phyloP scores from a whole-genome alignment of 2,329 filamentous ascomycete genomes.

The Chalara sp. region DNA sequence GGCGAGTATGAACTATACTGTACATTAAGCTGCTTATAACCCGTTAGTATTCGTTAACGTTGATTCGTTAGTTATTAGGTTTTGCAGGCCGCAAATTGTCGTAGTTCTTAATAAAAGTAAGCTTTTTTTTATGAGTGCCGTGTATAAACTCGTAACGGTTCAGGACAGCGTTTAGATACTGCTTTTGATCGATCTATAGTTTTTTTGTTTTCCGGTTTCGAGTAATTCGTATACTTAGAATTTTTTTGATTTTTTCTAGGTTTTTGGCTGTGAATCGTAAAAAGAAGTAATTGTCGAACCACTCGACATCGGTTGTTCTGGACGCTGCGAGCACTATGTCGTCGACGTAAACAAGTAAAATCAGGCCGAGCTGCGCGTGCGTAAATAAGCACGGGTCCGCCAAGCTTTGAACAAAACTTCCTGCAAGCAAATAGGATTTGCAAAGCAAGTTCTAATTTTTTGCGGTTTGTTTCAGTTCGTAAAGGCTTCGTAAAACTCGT shows the following conservation, averaged over 20 bases:
- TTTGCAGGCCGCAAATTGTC: no score
- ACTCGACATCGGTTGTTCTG: neutral
- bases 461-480: neutral
- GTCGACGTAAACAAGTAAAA: conserved; percentile 4
- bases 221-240: neutral
- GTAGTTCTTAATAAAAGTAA: no score
- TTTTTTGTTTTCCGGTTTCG: neutral
- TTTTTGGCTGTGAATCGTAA: conserved; percentile 2
- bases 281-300: neutral
- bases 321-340: neutral
- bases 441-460: neutral
- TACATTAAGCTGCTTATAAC: neutral
- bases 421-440: neutral
- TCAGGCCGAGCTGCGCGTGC: neutral
- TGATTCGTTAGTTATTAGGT: neutral
- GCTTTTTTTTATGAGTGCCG: neutral
- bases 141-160: neutral
- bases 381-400: neutral
- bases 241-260: neutral
- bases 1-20: neutral
- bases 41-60: neutral
- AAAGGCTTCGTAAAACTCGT: neutral
- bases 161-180: neutral
- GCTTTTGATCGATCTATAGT: neutral
- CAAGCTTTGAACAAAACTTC: neutral